Percentiles rank a stretch among this genome's conserved stretches.
phyloP scores from a whole-genome alignment of 768 basidiomycete genomes.

The Coprinellus micaceus region DNA sequence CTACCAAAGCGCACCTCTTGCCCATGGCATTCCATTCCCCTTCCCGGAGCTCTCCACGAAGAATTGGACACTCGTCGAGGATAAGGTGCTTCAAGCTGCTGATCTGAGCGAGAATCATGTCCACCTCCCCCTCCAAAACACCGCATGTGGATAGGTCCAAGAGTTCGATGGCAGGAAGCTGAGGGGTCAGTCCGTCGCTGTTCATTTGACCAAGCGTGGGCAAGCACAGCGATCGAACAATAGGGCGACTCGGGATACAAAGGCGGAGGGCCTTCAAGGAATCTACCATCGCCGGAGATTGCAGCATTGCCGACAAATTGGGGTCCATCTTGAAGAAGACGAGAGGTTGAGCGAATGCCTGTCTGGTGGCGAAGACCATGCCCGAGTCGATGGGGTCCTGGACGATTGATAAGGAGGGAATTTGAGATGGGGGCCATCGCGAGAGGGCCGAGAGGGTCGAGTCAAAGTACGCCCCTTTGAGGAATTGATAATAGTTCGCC shows the following conservation, averaged over 20 bases:
- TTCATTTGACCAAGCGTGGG: slow-evolving; percentile 5
- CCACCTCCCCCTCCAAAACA: slow-evolving; percentile 51
- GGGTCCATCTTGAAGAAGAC: slow-evolving; percentile 75
- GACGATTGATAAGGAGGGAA: slow-evolving; percentile 55
- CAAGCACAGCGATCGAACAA: slow-evolving; percentile 41
- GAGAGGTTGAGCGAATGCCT: slow-evolving; percentile 77
- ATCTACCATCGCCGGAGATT: slow-evolving; percentile 44
- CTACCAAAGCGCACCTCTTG: slow-evolving; percentile 55
- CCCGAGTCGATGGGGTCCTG: slow-evolving; percentile 56
- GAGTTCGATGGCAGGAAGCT: slow-evolving; percentile 47
- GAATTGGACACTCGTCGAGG: slow-evolving; percentile 60
- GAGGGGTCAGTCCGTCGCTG: slow-evolving; percentile 18
- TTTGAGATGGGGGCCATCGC: slow-evolving; percentile 48
- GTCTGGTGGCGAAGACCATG: slow-evolving; percentile 21
- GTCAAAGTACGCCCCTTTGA: slow-evolving; percentile 87
- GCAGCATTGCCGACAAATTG: slow-evolving; percentile 41
- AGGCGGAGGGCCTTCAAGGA: slow-evolving; percentile 58
- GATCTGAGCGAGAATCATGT: slow-evolving; percentile 50
- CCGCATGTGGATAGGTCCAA: slow-evolving; percentile 77
- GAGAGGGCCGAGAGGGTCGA: slow-evolving; percentile 60
- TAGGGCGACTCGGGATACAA: slow-evolving; percentile 65
- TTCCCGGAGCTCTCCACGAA: slow-evolving; percentile 50
- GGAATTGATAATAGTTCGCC: slow-evolving; percentile 80
- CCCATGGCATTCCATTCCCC: slow-evolving; percentile 63
- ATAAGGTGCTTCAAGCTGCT: slow-evolving; percentile 58